phyloP scores from a whole-genome alignment of 805 yeast species.

The Yamadazyma scolyti region DNA sequence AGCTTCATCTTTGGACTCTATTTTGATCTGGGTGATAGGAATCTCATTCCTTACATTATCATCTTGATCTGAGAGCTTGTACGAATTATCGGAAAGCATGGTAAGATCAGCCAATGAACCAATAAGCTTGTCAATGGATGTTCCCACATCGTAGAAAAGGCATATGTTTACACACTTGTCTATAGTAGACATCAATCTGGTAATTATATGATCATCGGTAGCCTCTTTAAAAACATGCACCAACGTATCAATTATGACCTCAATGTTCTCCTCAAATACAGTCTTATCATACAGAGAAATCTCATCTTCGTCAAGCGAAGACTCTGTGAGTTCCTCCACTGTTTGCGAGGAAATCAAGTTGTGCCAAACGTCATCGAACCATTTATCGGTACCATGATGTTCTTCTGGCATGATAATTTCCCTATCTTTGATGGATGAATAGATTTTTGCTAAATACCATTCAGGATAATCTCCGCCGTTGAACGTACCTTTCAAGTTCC shows the following conservation, averaged over 20 bases:
- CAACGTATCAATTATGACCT: conserved; percentile 65
- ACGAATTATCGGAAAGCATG: conserved; percentile 49
- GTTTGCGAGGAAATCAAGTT: conserved; percentile 54
- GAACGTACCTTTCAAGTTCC: conserved; percentile 77
- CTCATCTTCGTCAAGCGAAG: conserved; percentile 9
- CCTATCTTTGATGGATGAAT: conserved; percentile 70
- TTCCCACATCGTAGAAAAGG: conserved; percentile 52
- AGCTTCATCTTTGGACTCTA: conserved; percentile 52
- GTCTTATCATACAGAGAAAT: conserved; percentile 63
- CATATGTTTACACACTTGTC: conserved; percentile 84
- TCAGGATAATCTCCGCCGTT: conserved; percentile 74
- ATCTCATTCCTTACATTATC: conserved; percentile 34
- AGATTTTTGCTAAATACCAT: conserved; percentile 82
- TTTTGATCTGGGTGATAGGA: conserved; percentile 42
- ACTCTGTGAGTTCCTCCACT: conserved; percentile 11
- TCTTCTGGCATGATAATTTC: conserved; percentile 98
- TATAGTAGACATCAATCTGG: conserved; percentile 81
- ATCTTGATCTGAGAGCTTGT: no score
- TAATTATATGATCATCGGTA: conserved; percentile 82
- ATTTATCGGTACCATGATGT: conserved; percentile 86
- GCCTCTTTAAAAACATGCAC: conserved; percentile 83
- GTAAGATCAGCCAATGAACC: conserved; percentile 66
- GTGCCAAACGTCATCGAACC: conserved; percentile 88
- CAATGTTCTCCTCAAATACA: conserved; percentile 62
- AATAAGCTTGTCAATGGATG: conserved; percentile 64